Evolutionary conservation across 2,329 filamentous ascomycete species (phyloP).

Genomic region (Colletotrichum chrysophilum): DNA sequence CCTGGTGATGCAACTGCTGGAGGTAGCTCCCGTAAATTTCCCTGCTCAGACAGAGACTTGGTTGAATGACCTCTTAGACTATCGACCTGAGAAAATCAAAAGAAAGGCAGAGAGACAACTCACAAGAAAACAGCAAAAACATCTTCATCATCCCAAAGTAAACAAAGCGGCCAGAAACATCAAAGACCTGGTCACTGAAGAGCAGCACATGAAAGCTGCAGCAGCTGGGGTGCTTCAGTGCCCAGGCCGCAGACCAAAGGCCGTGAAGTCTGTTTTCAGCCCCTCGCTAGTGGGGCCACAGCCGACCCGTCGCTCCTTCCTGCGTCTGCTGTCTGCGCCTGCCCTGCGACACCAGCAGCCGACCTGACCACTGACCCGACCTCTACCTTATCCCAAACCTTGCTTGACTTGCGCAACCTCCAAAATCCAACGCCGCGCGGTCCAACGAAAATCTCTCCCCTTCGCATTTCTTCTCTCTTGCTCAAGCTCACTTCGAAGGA

Average conservation of each 20-base stretch:
- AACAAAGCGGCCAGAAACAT: neutral
- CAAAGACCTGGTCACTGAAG: neutral
- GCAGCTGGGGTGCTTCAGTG: neutral
- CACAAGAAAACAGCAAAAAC: neutral
- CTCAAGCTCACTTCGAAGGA: neutral
- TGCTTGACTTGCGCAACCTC: neutral
- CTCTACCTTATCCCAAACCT: neutral
- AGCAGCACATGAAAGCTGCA: neutral
- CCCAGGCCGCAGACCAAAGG: neutral
- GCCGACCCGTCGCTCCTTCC: neutral
- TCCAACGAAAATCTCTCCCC: neutral
- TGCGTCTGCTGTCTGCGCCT: neutral
- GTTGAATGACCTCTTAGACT: neutral
- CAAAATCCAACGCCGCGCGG: neutral
- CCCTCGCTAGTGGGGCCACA: constrained; percentile 19
- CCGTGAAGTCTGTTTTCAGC: constrained; percentile 21
- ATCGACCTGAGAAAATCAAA: neutral
- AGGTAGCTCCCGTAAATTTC: neutral
- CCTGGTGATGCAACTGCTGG: neutral
- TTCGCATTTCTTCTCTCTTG: neutral
- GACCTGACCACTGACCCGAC: neutral
- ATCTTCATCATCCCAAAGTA: neutral
- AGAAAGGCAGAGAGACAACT: neutral
- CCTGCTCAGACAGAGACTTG: neutral
- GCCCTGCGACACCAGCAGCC: neutral